Conservation (phyloP, 371 early-diverging fungal genomes). For the Amoeboaphelidium occidentale region DNA sequence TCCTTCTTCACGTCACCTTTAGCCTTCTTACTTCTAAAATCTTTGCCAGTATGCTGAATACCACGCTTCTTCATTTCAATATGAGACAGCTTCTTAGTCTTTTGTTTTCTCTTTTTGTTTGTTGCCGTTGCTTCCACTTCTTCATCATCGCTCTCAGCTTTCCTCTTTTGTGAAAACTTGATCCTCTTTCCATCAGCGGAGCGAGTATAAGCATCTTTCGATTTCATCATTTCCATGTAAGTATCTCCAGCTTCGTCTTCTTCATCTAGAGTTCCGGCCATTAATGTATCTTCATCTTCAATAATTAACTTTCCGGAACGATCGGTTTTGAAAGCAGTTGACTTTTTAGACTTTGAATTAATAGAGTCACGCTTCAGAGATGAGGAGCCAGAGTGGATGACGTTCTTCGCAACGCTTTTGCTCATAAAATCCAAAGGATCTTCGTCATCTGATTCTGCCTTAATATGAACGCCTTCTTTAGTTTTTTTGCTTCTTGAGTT, state of each 20-base stretch:
- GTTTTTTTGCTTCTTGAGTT: neutral
- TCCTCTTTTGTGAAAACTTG: too few species aligned
- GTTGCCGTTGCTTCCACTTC: too few species aligned
- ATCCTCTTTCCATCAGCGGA: too few species aligned
- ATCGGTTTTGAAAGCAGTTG: neutral
- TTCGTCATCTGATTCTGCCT: neutral
- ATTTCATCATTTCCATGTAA: neutral
- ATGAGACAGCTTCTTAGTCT: too few species aligned
- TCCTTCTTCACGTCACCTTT: too few species aligned
- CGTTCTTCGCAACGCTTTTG: neutral
- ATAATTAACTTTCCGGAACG: neutral
- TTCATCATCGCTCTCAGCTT: too few species aligned
- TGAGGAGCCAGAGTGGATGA: too few species aligned
- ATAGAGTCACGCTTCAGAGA: too few species aligned
- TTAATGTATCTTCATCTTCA: neutral
- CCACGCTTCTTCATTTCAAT: neutral
- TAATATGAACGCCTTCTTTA: neutral
- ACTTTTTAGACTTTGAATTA: neutral
- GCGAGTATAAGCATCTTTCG: neutral
- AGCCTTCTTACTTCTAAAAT: conserved; percentile 28
- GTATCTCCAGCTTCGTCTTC: neutral
- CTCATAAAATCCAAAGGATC: neutral
- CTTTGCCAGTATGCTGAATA: neutral
- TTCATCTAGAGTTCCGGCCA: neutral
- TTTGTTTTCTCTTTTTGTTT: neutral